phyloP scores from a whole-genome alignment of 1,139 yeast genomes.

The Blastobotrys buckinghamii region DNA sequence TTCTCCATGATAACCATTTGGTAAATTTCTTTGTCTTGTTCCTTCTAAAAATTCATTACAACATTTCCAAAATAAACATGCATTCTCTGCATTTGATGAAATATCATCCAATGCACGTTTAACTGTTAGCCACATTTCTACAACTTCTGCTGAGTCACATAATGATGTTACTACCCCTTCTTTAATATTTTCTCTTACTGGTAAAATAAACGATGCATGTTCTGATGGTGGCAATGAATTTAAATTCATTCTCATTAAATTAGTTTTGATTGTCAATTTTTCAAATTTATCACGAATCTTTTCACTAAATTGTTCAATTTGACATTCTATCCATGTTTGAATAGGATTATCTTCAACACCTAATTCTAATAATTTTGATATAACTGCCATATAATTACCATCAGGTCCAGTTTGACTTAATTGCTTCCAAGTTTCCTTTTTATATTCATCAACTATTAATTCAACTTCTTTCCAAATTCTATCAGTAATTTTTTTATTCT shows the following conservation, averaged over 20 bases:
- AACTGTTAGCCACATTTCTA: slow-evolving; percentile 50
- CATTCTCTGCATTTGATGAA: slow-evolving; percentile 30
- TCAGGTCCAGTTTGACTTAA: slow-evolving; percentile 40
- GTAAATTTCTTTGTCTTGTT: slow-evolving; percentile 37
- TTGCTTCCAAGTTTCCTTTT: slow-evolving; percentile 55
- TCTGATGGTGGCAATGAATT: slow-evolving; percentile 24
- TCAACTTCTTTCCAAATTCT: slow-evolving; percentile 67
- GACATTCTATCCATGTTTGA: slow-evolving; percentile 51
- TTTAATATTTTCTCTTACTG: slow-evolving; percentile 12
- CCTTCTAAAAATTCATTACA: slow-evolving; percentile 44
- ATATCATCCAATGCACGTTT: slow-evolving; percentile 43
- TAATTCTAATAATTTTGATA: slow-evolving; percentile 54
- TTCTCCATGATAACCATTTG: slow-evolving; percentile 41
- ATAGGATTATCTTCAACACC: slow-evolving; percentile 62
- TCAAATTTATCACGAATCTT: slow-evolving; percentile 38
- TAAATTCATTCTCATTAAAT: slow-evolving; percentile 32
- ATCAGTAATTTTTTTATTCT: slow-evolving; percentile 36
- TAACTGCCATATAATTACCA: slow-evolving; percentile 48
- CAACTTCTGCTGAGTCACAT: slow-evolving; percentile 43
- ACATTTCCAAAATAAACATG: slow-evolving; percentile 43
- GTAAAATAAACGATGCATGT: slow-evolving; percentile 20
- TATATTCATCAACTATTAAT: slow-evolving; percentile 56
- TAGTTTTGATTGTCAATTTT: slow-evolving; percentile 31
- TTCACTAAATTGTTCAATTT: slow-evolving; percentile 37
- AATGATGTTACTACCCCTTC: slow-evolving; percentile 16